Evolutionary conservation across 345 rosid genomes (phyloP).

Genomic region (Camelina neglecta): DNA sequence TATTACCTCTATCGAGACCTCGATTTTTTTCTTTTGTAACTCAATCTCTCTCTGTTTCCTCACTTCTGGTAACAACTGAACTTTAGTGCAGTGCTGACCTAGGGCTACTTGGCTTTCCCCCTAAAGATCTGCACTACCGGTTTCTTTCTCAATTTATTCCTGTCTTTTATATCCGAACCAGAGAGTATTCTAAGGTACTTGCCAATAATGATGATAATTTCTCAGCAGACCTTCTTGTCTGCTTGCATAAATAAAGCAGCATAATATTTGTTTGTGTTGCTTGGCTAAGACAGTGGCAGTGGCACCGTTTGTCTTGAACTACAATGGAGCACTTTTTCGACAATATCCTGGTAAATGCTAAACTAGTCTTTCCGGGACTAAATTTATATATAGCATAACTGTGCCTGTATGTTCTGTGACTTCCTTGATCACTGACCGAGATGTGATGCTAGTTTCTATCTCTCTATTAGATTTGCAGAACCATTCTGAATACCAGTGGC

Average conservation of each 20-base stretch:
- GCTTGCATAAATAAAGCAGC: constrained; percentile 33
- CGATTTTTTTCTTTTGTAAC: constrained; percentile 13
- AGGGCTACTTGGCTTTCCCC: constrained; percentile 88
- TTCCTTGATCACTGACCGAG: constrained; percentile 13
- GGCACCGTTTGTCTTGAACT: constrained; percentile 84
- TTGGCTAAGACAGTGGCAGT: constrained; percentile 83
- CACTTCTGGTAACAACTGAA: constrained; percentile 32
- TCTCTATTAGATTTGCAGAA: constrained; percentile 5
- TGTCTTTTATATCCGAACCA: constrained; percentile 77
- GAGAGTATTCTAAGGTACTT: constrained; percentile 94
- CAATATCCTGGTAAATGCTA: constrained; percentile 76
- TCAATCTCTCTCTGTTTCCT: constrained; percentile 30
- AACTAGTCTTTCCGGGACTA: constrained; percentile 17
- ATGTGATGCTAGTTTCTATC: background rate
- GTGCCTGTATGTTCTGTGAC: constrained; percentile 24
- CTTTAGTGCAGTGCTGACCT: constrained; percentile 82
- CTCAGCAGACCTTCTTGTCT: constrained; percentile 26
- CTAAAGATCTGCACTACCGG: constrained; percentile 90
- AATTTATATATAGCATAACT: background rate
- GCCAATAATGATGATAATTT: constrained; percentile 4
- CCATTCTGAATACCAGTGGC: constrained; percentile 25
- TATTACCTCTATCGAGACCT: constrained; percentile 44
- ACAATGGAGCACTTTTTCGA: constrained; percentile 90
- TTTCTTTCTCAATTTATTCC: constrained; percentile 91
- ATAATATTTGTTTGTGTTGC: constrained; percentile 45